These are phyloP conservation scores for Silene uniflora DNA, from an alignment of 148 eudicot genomes.

Conservation along the genomic window DNA sequence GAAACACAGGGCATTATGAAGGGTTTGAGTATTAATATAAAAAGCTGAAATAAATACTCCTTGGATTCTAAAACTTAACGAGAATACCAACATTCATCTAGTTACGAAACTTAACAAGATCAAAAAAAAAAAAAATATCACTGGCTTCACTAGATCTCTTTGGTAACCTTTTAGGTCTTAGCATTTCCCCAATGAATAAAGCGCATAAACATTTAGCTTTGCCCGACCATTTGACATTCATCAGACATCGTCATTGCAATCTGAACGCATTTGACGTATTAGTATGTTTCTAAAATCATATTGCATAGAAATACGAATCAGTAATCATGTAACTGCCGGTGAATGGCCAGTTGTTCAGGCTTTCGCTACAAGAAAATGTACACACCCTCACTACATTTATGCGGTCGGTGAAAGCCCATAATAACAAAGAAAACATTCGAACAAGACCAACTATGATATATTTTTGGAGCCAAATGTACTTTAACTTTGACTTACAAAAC, in stretches of 20 bases:
- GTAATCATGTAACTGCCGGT: background rate
- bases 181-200: constrained; percentile 53
- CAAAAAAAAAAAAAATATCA: constrained; percentile 14
- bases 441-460: background rate
- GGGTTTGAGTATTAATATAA: background rate
- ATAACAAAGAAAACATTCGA: no score
- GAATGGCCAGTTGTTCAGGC: background rate
- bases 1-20: background rate
- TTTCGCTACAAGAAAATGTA: background rate
- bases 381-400: background rate
- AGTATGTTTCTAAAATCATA: constrained; percentile 33
- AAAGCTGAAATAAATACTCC: constrained; percentile 9
- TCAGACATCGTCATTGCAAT: constrained; percentile 81
- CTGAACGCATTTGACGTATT: constrained; percentile 60
- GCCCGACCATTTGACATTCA: constrained; percentile 47
- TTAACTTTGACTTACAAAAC: background rate
- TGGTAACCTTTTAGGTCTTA: constrained; percentile 44
- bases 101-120: constrained; percentile 17
- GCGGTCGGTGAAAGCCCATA: background rate
- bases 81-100: constrained; percentile 5
- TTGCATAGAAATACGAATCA: constrained; percentile 9
- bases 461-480: background rate
- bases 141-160: constrained; percentile 37
- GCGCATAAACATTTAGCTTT: constrained; percentile 40
- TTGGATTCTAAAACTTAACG: constrained; percentile 1